Percentiles rank a stretch among this genome's conserved stretches.
Conservation (phyloP, 805 yeast genomes). For the Citeromyces nyonsensis region DNA sequence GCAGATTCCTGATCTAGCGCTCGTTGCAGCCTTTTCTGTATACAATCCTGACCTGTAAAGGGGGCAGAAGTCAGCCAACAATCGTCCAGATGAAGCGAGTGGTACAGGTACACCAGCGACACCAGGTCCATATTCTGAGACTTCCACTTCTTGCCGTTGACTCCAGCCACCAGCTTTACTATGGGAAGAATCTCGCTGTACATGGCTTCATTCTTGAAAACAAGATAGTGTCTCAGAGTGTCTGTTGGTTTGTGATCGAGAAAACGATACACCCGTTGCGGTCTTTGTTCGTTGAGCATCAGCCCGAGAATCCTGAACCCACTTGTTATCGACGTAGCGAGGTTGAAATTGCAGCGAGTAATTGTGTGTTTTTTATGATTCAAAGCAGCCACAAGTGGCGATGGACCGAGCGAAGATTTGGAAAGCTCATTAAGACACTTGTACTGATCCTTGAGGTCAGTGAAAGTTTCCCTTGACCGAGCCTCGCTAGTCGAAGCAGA, state of each 20-base stretch:
- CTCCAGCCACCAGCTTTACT: slow-evolving; percentile 70
- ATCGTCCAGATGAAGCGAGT: slow-evolving; percentile 59
- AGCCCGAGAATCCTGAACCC: slow-evolving; percentile 39
- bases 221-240: slow-evolving; percentile 35
- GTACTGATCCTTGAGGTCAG: no score
- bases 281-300: slow-evolving; percentile 41
- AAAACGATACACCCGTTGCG: slow-evolving; percentile 56
- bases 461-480: no score
- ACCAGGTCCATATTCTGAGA: slow-evolving; percentile 86
- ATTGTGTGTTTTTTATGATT: no score
- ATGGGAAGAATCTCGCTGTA: slow-evolving; percentile 61
- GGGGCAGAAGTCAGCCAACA: slow-evolving; percentile 86
- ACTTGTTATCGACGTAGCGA: slow-evolving; percentile 21
- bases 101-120: slow-evolving; percentile 69
- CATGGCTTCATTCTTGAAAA: slow-evolving; percentile 44
- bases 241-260: slow-evolving; percentile 53
- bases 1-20: slow-evolving; percentile 82
- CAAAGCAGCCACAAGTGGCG: no score
- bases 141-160: slow-evolving; percentile 91
- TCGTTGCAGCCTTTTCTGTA: slow-evolving; percentile 52
- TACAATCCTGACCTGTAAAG: slow-evolving; percentile 18
- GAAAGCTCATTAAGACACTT: no score
- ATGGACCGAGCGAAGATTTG: no score
- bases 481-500: no score
- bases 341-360: no score